Conservation (phyloP, 345 rosid species). For the Mallotus nudiflorus region DNA sequence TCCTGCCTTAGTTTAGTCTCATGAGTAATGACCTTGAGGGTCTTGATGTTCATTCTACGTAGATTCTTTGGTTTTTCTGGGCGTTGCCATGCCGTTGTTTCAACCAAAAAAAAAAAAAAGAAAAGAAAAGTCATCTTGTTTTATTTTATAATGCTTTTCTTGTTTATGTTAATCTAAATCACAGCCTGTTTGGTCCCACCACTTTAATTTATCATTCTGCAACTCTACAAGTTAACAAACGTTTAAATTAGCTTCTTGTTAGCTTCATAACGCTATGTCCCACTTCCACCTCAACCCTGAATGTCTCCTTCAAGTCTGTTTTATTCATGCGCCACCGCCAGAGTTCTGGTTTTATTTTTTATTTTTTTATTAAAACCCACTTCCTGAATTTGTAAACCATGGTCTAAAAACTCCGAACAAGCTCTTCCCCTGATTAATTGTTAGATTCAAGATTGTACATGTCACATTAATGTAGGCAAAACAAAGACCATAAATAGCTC, state of each 20-base stretch:
- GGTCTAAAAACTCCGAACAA: background rate
- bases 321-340: background rate
- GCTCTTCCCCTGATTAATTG: background rate
- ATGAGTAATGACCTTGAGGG: too few relatives aligned
- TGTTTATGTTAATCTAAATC: background rate
- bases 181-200: background rate
- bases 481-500: conserved; percentile 3
- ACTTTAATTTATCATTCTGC: background rate
- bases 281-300: background rate
- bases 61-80: background rate
- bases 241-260: too few relatives aligned
- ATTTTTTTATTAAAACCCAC: too few relatives aligned
- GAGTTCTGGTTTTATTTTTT: background rate
- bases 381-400: conserved; percentile 3
- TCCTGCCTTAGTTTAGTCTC: too few relatives aligned
- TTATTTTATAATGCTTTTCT: background rate
- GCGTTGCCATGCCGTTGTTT: too few relatives aligned
- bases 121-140: too few relatives aligned
- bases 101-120: too few relatives aligned
- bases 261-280: background rate
- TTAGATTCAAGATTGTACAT: background rate
- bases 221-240: too few relatives aligned
- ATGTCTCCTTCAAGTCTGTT: background rate
- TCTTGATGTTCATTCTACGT: too few relatives aligned
- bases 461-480: background rate